A percentile compares a stretch with the other conserved stretches of the same genome.
These are phyloP conservation scores for Wickerhamomyces bovis DNA, from an alignment of 805 yeast genomes.

Conservation along the genomic window DNA sequence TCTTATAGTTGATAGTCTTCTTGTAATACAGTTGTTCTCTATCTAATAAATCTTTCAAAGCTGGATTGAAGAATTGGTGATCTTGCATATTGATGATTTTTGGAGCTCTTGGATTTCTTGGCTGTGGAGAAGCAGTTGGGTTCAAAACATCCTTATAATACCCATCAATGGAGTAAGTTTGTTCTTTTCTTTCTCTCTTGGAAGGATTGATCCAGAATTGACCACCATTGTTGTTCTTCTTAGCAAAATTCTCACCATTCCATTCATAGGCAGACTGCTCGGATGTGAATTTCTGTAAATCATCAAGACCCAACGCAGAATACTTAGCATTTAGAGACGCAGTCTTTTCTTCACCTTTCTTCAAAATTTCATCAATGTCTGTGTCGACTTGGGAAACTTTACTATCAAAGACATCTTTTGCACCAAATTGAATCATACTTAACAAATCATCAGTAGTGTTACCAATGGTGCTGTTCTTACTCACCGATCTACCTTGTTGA, in stretches of 20 bases:
- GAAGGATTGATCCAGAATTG: slow-evolving; percentile 70
- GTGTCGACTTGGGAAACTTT: slow-evolving; percentile 31
- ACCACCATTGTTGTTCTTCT: slow-evolving; percentile 33
- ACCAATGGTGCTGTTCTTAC: slow-evolving; percentile 43
- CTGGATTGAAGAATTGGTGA: slow-evolving; percentile 65
- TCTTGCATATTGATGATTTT: slow-evolving; percentile 60
- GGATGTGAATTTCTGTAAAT: slow-evolving; percentile 83
- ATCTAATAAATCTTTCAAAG: slow-evolving; percentile 45
- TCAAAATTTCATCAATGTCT: slow-evolving; percentile 80
- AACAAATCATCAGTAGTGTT: slow-evolving; percentile 77
- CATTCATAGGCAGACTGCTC: slow-evolving; percentile 92
- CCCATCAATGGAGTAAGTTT: slow-evolving; percentile 69
- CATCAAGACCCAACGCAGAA: slow-evolving; percentile 84
- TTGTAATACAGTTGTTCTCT: slow-evolving; percentile 63
- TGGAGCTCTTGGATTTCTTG: slow-evolving; percentile 51
- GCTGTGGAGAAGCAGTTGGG: slow-evolving; percentile 30
- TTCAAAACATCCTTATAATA: slow-evolving; percentile 66
- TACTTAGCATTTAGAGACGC: slow-evolving; percentile 73
- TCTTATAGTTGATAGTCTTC: slow-evolving; percentile 52
- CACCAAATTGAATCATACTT: slow-evolving; percentile 97
- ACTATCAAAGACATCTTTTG: slow-evolving; percentile 75
- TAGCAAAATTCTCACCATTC: slow-evolving; percentile 75
- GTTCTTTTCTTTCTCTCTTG: slow-evolving; percentile 71
- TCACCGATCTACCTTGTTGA: slow-evolving; percentile 75
- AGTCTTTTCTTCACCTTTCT: slow-evolving; percentile 78